These are phyloP conservation scores for Barnettozyma botsteinii DNA, from an alignment of 805 yeast genomes.

Conservation along the genomic window DNA sequence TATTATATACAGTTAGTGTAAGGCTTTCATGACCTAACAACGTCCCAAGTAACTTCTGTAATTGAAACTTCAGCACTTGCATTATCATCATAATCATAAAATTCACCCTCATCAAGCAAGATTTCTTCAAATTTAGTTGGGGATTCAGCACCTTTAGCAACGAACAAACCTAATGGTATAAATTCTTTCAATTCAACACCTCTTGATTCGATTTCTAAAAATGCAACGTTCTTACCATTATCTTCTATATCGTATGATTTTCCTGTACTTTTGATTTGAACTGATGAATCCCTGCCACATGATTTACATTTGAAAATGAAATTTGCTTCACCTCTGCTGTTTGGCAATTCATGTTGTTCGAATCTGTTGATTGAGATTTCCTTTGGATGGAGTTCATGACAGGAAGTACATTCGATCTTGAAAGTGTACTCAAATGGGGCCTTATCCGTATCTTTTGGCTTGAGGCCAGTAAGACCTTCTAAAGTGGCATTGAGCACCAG, in stretches of 20 bases:
- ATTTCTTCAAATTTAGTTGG: constrained; percentile 53
- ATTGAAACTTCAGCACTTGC: constrained; percentile 76
- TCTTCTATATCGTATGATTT: constrained; percentile 31
- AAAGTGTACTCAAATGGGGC: constrained; percentile 73
- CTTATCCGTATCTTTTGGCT: constrained; percentile 53
- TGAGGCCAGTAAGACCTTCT: constrained; percentile 35
- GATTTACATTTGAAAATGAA: constrained; percentile 71
- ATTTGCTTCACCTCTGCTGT: constrained; percentile 78
- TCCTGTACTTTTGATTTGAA: constrained; percentile 22
- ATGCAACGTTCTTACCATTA: constrained; percentile 35
- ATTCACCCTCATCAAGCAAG: constrained; percentile 74
- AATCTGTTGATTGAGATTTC: constrained; percentile 60
- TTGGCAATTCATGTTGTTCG: constrained; percentile 59
- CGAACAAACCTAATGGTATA: constrained; percentile 58
- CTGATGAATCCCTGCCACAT: constrained; percentile 38
- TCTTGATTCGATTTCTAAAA: constrained; percentile 76
- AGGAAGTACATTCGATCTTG: constrained; percentile 65
- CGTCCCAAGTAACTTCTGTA: constrained; percentile 64
- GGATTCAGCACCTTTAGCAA: constrained; percentile 47
- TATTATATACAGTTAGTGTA: too few species aligned
- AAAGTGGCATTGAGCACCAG: constrained; percentile 33
- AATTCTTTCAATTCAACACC: constrained; percentile 74
- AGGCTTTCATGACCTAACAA: constrained; percentile 32
- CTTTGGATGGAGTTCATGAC: constrained; percentile 74
- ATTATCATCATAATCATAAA: constrained; percentile 93